Evolutionary conservation across 2,329 filamentous ascomycete genomes (phyloP).

Genomic region (Phyllosticta ampelicida): DNA sequence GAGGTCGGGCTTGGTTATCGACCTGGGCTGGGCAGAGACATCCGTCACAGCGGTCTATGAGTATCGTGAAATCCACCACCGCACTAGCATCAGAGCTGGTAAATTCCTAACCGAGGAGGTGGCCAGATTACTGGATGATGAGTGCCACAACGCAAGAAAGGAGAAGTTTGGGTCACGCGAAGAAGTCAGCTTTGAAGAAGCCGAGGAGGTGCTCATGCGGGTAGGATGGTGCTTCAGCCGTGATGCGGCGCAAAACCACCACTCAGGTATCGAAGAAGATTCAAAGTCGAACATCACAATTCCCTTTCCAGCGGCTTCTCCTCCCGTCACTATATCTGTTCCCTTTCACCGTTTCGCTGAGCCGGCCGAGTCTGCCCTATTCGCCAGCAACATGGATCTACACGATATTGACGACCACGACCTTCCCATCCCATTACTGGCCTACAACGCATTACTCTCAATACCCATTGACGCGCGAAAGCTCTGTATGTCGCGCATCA

Average conservation of each 20-base stretch:
- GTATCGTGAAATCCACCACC: constrained; percentile 67
- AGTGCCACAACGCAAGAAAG: constrained; percentile 23
- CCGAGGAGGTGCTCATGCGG: constrained; percentile 66
- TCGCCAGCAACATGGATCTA: constrained; percentile 44
- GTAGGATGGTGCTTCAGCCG: constrained; percentile 59
- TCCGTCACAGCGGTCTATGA: constrained; percentile 80
- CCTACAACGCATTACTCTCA: constrained; percentile 64
- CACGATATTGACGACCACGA: constrained; percentile 77
- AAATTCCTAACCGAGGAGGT: constrained; percentile 60
- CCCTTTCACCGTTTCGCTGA: constrained; percentile 61
- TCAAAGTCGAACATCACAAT: constrained; percentile 28
- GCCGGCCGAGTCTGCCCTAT: constrained; percentile 65
- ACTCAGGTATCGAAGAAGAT: constrained; percentile 7
- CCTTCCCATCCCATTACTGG: constrained; percentile 60
- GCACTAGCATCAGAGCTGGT: constrained; percentile 62
- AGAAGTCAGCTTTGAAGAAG: constrained; percentile 54
- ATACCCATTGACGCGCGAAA: constrained; percentile 75
- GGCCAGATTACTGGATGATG: constrained; percentile 49
- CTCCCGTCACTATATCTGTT: constrained; percentile 48
- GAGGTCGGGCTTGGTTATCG: constrained; percentile 74
- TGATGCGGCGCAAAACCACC: constrained; percentile 17
- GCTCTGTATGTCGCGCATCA: constrained; percentile 76
- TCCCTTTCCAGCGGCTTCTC: constrained; percentile 22
- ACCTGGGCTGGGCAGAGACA: constrained; percentile 89
- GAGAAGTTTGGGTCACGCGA: constrained; percentile 15